Base-by-base conservation (phyloP, 805 yeast species). In the Yarrowia sp. region DNA sequence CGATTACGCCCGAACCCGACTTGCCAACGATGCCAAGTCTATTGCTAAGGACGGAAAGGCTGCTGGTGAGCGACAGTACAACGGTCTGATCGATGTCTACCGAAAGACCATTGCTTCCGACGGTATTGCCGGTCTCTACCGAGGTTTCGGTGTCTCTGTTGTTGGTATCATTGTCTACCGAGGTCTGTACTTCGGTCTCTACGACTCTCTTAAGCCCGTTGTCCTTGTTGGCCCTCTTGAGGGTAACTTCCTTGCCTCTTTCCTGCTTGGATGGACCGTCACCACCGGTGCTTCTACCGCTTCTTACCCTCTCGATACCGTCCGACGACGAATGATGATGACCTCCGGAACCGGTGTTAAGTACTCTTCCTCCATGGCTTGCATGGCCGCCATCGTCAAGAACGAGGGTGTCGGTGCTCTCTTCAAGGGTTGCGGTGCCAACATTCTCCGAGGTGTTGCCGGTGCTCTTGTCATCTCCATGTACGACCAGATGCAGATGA, bases 321-420 rank as follows among this genome's bases (percentile, higher is more conserved):
- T 92, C 79, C 92, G 98, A 89, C 92, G 98, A 89, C 91, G 98
- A 89, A 92, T 92, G 98, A 92, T 92, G 98, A 92, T 92, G 98
- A 92, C 98, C 75, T 92, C 98, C 73, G 98, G 98, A 82, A 96
- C 92, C 84, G 96, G 96, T 77, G 96, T 92, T 75, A 92, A 92
- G 84, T 92, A 92, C 85, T 82, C 86, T 78, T 95, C 96, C 84
- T 96, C 97, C 73, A 84, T 90, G 80, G 97, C 92, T 81, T 90
- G 95, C 82, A 87, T 89, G 90, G 82, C 79, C 74, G 82, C 91
- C 84, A 90, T 92, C 79, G 92, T 92, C 74, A 96, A 96, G 73
- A 90, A 93, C 79, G 97, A 92, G 83, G 98, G 98, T 90, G 81
- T 90, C 76, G 76, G 78, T 68, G 90, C 98, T 75, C 85, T 92